A percentile compares a stretch with the other conserved stretches of the same genome.
These are phyloP conservation scores for Penicillium palitans DNA, from an alignment of 2,329 filamentous ascomycete species.

Conservation along the genomic window DNA sequence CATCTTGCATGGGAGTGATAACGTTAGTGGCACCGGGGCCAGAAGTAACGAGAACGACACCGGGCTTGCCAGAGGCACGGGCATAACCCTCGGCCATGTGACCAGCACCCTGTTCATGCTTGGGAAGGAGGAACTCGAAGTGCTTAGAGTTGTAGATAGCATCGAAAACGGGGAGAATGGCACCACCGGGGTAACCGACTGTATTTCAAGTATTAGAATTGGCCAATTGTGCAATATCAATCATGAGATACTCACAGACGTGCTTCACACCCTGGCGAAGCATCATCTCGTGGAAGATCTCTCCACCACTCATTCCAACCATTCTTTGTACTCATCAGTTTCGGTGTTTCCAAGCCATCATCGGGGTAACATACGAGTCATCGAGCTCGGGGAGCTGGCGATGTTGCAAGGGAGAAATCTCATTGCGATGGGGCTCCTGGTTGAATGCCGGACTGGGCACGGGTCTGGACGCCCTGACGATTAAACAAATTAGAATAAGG, in stretches of 20 bases:
- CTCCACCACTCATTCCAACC: slow-evolving; percentile 90
- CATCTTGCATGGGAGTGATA: slow-evolving; percentile 94
- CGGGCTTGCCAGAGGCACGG: slow-evolving; percentile 86
- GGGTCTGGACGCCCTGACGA: slow-evolving; percentile 56
- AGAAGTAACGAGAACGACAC: slow-evolving; percentile 94
- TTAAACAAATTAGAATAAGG: slow-evolving; percentile 7
- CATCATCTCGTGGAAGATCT: slow-evolving; percentile 99
- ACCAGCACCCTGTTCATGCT: slow-evolving; percentile 95
- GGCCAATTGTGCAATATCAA: not conserved
- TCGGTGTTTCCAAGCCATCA: not conserved
- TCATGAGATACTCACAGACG: slow-evolving; percentile 69
- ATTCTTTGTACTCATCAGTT: slow-evolving; percentile 56
- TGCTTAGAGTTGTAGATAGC: slow-evolving; percentile 98
- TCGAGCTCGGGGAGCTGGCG: slow-evolving; percentile 66
- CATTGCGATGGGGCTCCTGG: slow-evolving; percentile 59
- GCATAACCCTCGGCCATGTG: slow-evolving; percentile 99
- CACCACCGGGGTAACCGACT: slow-evolving; percentile 91
- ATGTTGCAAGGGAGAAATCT: slow-evolving; percentile 66
- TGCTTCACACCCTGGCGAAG: slow-evolving; percentile 87
- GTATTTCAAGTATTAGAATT: slow-evolving; percentile 12
- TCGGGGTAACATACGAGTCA: slow-evolving; percentile 66
- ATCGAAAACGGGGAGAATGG: slow-evolving; percentile 96
- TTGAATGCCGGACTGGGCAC: slow-evolving; percentile 63
- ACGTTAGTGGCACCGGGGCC: slow-evolving; percentile 96
- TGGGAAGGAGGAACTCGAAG: slow-evolving; percentile 92